phyloP scores from a whole-genome alignment of 78 protist genomes.

The Mantamonas sphyraenae region DNA sequence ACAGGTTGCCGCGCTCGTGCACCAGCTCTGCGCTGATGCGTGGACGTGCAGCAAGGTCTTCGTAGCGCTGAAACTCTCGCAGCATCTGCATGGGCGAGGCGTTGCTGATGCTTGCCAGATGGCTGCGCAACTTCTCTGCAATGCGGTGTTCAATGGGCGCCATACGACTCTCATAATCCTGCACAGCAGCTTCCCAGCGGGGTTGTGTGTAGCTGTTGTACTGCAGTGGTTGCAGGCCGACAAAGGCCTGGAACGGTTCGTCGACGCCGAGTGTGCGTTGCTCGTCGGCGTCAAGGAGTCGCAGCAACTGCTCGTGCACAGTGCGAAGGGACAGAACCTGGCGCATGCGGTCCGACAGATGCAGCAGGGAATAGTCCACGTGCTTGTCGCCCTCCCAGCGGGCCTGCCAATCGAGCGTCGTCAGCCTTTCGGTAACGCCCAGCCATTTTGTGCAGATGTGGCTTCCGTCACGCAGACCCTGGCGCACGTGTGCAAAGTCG shows the following conservation, averaged over 20 bases:
- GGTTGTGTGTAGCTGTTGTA: neutral
- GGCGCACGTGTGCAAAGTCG: neutral
- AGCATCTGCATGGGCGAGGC: constrained; percentile 15
- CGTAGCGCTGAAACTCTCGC: constrained; percentile 8
- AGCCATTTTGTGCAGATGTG: constrained; percentile 1
- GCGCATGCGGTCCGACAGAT: constrained; percentile 3
- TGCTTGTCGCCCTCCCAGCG: neutral
- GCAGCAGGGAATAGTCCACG: neutral
- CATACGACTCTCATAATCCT: constrained; percentile 6
- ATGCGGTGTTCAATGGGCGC: constrained; percentile 20
- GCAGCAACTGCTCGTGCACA: constrained; percentile 14
- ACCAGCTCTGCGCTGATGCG: constrained; percentile 13
- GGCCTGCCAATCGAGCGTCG: constrained; percentile 3
- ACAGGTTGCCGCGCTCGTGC: constrained; percentile 24
- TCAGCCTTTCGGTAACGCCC: constrained; percentile 12
- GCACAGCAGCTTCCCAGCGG: constrained; percentile 16
- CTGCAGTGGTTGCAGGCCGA: constrained; percentile 1
- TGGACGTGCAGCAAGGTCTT: constrained; percentile 18
- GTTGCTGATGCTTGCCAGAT: neutral
- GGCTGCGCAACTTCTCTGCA: constrained; percentile 1
- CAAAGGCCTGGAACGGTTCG: neutral
- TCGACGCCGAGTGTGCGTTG: neutral
- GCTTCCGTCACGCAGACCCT: neutral
- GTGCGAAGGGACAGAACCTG: constrained; percentile 8
- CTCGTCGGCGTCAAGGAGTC: constrained; percentile 10